phyloP scores from a whole-genome alignment of 2,329 filamentous ascomycete species.

The Trichoderma oligosporum region DNA sequence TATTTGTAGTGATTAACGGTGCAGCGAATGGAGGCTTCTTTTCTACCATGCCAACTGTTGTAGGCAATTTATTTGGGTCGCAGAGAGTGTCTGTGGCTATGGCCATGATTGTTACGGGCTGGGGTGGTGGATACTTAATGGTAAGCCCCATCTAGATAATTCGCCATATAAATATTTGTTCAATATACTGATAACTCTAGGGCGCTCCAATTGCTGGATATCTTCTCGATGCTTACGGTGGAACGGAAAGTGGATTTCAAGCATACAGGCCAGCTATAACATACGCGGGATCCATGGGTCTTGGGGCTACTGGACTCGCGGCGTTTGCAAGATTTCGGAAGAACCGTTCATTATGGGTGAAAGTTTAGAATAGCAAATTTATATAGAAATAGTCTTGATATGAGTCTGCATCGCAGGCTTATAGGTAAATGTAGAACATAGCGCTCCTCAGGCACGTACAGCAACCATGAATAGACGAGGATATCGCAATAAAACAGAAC shows the following conservation, averaged over 20 bases:
- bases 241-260: conserved; percentile 42
- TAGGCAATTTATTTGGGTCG: conserved; percentile 54
- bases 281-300: conserved; percentile 52
- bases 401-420: neutral
- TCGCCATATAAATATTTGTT: neutral
- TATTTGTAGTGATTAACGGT: conserved; percentile 57
- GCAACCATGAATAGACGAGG: conserved; percentile 55
- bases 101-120: conserved; percentile 57
- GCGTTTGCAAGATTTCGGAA: conserved; percentile 41
- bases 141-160: conserved; percentile 30
- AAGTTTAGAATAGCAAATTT: conserved; percentile 14
- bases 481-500: conserved; percentile 52
- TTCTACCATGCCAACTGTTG: conserved; percentile 56
- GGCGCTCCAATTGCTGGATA: conserved; percentile 57
- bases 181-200: conserved; percentile 25
- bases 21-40: conserved; percentile 59
- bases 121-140: conserved; percentile 57
- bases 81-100: conserved; percentile 52
- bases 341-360: conserved; percentile 34
- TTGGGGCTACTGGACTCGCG: conserved; percentile 42
- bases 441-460: conserved; percentile 11
- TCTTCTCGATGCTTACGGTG: conserved; percentile 51
- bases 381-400: neutral
- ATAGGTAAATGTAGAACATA: neutral
- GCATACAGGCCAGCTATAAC: conserved; percentile 57